A percentile compares a stretch with the other conserved stretches of the same genome.
These are phyloP conservation scores for Ulmus americana DNA, from an alignment of 331 rosid species.

Conservation along the genomic window DNA sequence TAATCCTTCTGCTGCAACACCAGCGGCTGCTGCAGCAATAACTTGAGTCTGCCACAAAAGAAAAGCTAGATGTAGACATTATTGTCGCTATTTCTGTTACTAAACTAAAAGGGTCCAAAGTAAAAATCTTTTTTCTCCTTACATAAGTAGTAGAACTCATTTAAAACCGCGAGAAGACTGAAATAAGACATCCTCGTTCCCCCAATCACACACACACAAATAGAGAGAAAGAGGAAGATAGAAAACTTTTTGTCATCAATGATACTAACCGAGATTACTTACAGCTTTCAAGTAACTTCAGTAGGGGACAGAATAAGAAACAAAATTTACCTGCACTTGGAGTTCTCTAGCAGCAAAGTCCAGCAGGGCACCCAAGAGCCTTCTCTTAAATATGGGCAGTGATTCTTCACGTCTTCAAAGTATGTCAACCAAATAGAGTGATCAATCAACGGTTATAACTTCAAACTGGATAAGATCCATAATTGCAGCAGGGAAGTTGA, in stretches of 20 bases:
- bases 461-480: constrained; percentile 1
- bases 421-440: constrained; percentile 24
- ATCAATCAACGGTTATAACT: constrained; percentile 12
- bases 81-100: constrained; percentile 19
- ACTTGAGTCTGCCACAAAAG: constrained; percentile 74
- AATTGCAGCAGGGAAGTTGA: constrained; percentile 14
- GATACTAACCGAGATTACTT: constrained; percentile 2
- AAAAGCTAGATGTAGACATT: constrained; percentile 38
- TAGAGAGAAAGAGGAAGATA: background rate
- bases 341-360: constrained; percentile 85
- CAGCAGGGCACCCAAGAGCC: constrained; percentile 74
- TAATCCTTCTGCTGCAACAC: constrained; percentile 86
- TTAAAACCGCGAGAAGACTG: background rate
- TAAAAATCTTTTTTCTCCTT: background rate
- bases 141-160: constrained; percentile 4
- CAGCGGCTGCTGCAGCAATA: constrained; percentile 95
- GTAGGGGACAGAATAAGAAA: constrained; percentile 5
- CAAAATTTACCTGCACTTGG: constrained; percentile 68
- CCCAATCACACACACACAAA: background rate
- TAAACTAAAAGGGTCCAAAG: constrained; percentile 6
- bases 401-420: constrained; percentile 87
- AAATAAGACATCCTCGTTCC: background rate
- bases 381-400: constrained; percentile 86
- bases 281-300: constrained; percentile 6
- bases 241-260: constrained; percentile 2